These are phyloP conservation scores for Phytophthora tentaculata DNA, from an alignment of 352 stramenopile genomes.

Conservation along the genomic window DNA sequence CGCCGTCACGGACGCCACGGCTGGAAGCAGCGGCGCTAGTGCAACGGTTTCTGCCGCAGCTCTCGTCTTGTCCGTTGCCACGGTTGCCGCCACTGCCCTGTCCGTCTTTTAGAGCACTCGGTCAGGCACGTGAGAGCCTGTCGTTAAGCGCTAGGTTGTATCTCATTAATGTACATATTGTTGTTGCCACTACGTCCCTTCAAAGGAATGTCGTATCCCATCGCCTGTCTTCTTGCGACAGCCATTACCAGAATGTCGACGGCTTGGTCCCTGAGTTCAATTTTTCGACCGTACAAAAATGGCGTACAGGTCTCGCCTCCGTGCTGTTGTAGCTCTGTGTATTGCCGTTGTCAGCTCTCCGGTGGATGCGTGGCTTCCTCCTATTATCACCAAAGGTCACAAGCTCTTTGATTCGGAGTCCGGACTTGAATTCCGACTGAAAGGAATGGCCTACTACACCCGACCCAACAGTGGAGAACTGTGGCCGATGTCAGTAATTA, in stretches of 20 bases:
- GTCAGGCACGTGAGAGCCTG: slow-evolving; percentile 1
- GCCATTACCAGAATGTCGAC: no score
- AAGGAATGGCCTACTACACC: slow-evolving; percentile 76
- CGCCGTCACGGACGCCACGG: slow-evolving; percentile 3
- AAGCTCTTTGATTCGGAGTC: slow-evolving; percentile 85
- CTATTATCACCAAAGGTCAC: slow-evolving; percentile 70
- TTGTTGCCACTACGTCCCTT: slow-evolving; percentile 4
- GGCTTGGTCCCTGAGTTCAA: no score
- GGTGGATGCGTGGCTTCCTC: slow-evolving; percentile 47
- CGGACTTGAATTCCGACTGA: slow-evolving; percentile 68
- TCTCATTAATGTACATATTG: slow-evolving; percentile 10
- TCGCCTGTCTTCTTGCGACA: not conserved
- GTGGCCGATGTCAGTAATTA: slow-evolving; percentile 60
- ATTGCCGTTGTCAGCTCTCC: not conserved
- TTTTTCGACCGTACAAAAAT: no score
- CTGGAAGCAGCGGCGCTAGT: slow-evolving; percentile 12
- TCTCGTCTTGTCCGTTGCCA: slow-evolving; percentile 28
- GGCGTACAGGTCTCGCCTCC: slow-evolving; percentile 18
- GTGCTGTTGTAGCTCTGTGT: slow-evolving; percentile 16
- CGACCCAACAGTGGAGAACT: slow-evolving; percentile 65
- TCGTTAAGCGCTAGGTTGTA: not conserved
- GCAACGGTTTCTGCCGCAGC: slow-evolving; percentile 13
- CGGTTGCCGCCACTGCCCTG: slow-evolving; percentile 19
- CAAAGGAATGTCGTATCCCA: not conserved
- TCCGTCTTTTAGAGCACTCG: slow-evolving; percentile 26